Evolutionary conservation across 2,329 filamentous ascomycete genomes (phyloP).

Genomic region (Colletotrichum sublineola): DNA sequence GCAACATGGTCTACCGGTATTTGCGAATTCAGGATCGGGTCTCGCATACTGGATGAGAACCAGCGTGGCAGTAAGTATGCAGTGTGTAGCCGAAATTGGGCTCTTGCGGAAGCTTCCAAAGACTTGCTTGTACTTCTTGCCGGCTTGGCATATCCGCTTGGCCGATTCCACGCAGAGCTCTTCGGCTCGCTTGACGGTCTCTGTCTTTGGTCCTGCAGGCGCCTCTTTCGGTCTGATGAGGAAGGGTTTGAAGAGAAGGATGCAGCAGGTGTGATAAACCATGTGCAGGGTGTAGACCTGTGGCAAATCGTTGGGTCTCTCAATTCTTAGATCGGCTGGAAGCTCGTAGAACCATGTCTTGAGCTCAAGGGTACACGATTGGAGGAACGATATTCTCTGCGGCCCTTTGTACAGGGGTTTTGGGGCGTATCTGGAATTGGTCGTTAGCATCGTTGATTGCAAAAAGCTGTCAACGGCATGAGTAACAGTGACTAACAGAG

Average conservation of each 20-base stretch:
- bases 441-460: constrained; percentile 2
- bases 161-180: constrained; percentile 45
- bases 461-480: too few relatives aligned
- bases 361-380: constrained; percentile 50
- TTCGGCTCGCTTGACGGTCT: constrained; percentile 20
- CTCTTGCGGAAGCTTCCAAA: constrained; percentile 53
- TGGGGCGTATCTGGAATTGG: constrained; percentile 47
- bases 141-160: constrained; percentile 46
- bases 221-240: constrained; percentile 17
- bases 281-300: constrained; percentile 52
- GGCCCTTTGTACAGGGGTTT: constrained; percentile 45
- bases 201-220: background rate
- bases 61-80: constrained; percentile 50
- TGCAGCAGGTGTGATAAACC: constrained; percentile 51
- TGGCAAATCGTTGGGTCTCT: constrained; percentile 45
- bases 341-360: constrained; percentile 54
- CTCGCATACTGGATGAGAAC: constrained; percentile 43
- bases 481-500: constrained; percentile 45
- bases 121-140: constrained; percentile 49
- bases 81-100: constrained; percentile 53
- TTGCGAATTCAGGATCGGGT: constrained; percentile 32
- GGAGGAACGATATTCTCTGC: constrained; percentile 48
- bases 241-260: constrained; percentile 51
- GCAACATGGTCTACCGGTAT: constrained; percentile 35
- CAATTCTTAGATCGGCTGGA: constrained; percentile 48